Base-by-base conservation (phyloP, 768 basidiomycete species). In the Boletus fagicola region DNA sequence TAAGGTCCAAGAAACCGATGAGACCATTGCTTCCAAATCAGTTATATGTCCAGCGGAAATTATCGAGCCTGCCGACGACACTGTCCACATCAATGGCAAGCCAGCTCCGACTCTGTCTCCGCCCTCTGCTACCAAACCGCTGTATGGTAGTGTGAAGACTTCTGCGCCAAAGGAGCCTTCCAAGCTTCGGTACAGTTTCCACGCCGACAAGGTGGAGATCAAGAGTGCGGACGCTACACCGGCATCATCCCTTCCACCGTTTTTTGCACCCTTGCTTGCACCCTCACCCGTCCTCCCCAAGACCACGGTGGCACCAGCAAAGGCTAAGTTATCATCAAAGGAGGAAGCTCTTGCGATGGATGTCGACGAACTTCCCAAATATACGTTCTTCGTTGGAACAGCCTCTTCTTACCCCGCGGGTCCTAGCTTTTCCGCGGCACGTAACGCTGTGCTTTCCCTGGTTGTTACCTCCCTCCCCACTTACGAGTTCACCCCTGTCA, bases 161-260 rank as follows among this genome's bases (percentile, higher is more conserved):
- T 82, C 77, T 28, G 79, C 80, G 10, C 90, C 90, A 1, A 88
- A 85, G 66, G 87, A 88, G 54, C 88, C 90, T 2, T 90, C 90
- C 57, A 91, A 90, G 66, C 76, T 92, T 55, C 82, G 90, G 28
- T 87, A 79, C 63, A 88, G 88, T 62, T 83, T 87, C 69, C 82
- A 84, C 47, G 79, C 82, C 3, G 87, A 86, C 53, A 72, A 71
- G 58, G 77, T 77, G 30, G 75, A 76, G 57, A 67, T 64, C 31
- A 62, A 63, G 53, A 49, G 56, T 35, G 42, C 46, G 31, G 69
- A 68, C 10, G 38, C 52, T 36, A 48, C 11, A 13, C 30, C 51
- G 16, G 40, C 51, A 18, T 40, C 54, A 12, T 45, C 59, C 13
- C 44, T 62, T 46, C 49, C 62, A 16, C 48, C 71, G 16, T 43